A percentile compares a stretch with the other conserved stretches of the same genome.
phyloP scores from a whole-genome alignment of 371 early-diverging fungal species.

The Blastocladiella emersonii region DNA sequence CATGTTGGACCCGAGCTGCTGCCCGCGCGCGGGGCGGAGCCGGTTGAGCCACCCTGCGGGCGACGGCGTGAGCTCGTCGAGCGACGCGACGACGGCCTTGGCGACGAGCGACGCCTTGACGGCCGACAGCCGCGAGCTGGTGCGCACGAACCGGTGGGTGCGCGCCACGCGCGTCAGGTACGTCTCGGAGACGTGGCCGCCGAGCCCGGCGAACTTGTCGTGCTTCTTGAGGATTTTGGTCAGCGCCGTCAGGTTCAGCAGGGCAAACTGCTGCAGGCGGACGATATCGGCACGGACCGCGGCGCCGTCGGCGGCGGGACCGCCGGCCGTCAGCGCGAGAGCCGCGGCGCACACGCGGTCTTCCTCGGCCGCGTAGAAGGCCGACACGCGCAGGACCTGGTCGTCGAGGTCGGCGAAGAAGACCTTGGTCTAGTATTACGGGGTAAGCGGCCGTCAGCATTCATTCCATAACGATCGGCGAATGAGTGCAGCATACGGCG shows the following conservation, averaged over 20 bases:
- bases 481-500: not conserved
- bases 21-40: not conserved
- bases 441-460: not conserved
- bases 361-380: slow-evolving; percentile 29
- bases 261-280: slow-evolving; percentile 15
- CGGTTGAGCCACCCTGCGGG: not conserved
- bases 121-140: slow-evolving; percentile 4
- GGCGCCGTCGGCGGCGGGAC: slow-evolving; percentile 5
- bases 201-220: slow-evolving; percentile 51
- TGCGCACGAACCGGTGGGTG: slow-evolving; percentile 15
- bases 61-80: not conserved
- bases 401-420: slow-evolving; percentile 47
- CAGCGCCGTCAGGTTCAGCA: slow-evolving; percentile 48
- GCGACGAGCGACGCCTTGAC: not conserved
- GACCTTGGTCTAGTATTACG: slow-evolving; percentile 21
- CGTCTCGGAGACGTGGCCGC: slow-evolving; percentile 40
- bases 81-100: not conserved
- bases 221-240: slow-evolving; percentile 51
- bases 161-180: slow-evolving; percentile 51
- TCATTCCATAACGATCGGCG: no score
- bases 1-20: not conserved
- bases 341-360: slow-evolving; percentile 14
- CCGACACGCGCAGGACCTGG: slow-evolving; percentile 37
- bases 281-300: slow-evolving; percentile 2
- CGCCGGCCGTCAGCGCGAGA: not conserved